These are phyloP conservation scores for Solanum peruvianum DNA, from an alignment of 257 asterid species.

Conservation along the genomic window DNA sequence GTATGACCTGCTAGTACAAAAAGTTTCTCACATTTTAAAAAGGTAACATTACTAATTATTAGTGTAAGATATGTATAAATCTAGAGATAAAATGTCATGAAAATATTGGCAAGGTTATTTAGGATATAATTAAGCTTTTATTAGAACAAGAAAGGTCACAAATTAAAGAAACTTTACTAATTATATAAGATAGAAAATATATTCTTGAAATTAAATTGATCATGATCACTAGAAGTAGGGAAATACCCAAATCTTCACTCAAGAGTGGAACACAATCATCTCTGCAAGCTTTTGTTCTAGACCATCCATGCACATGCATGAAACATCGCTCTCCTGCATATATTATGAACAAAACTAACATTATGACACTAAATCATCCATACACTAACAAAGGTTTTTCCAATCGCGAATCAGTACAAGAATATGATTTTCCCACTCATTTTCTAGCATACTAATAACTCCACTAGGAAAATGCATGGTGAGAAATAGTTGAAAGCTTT, in stretches of 20 bases:
- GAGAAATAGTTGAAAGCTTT: background rate
- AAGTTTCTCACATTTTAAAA: no score
- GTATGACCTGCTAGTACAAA: no score
- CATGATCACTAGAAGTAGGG: background rate
- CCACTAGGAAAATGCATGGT: background rate
- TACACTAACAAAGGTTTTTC: background rate
- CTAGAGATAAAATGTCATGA: background rate
- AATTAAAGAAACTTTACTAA: background rate
- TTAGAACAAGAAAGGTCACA: background rate
- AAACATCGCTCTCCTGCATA: background rate
- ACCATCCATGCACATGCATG: background rate
- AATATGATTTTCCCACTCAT: background rate
- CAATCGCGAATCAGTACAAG: background rate
- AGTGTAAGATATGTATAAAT: background rate
- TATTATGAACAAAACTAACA: background rate
- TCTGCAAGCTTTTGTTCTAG: background rate
- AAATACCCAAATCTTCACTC: background rate
- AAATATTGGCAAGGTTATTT: background rate
- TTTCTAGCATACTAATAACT: background rate
- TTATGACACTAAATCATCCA: background rate
- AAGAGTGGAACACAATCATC: background rate
- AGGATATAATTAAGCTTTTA: background rate
- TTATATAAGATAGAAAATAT: background rate
- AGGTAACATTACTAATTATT: background rate
- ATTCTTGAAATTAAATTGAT: background rate